Evolutionary conservation across 371 early-diverging fungal species (phyloP).

Genomic region (Rhizopus stolonifer): DNA sequence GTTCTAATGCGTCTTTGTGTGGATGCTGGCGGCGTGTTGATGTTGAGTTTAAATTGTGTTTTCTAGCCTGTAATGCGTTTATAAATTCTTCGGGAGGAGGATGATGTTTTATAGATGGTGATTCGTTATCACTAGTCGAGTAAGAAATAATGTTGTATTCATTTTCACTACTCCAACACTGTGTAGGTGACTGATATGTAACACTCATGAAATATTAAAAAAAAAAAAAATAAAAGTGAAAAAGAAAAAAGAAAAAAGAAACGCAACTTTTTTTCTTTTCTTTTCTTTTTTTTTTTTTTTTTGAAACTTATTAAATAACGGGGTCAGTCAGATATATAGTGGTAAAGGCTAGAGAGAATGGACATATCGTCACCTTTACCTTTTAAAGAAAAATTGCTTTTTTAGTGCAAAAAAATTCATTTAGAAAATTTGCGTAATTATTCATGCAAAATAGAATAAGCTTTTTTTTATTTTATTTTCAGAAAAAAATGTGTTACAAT

Average conservation of each 20-base stretch:
- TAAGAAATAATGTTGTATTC: neutral
- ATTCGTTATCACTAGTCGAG: slow-evolving; percentile 3
- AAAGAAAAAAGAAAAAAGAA: slow-evolving; percentile 5
- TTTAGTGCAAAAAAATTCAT: neutral
- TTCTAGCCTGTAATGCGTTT: slow-evolving; percentile 18
- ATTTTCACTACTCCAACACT: neutral
- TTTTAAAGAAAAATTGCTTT: neutral
- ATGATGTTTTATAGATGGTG: slow-evolving; percentile 1
- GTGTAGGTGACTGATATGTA: slow-evolving; percentile 25
- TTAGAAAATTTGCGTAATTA: too few relatives aligned
- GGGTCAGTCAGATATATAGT: neutral
- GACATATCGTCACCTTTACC: neutral
- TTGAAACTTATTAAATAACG: neutral
- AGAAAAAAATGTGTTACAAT: too few relatives aligned
- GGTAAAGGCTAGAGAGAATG: neutral
- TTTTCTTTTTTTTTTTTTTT: too few relatives aligned
- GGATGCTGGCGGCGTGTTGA: neutral
- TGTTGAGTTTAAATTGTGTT: neutral
- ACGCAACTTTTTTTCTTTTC: neutral
- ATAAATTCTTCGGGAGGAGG: slow-evolving; percentile 16
- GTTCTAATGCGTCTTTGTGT: slow-evolving; percentile 11
- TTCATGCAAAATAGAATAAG: too few relatives aligned
- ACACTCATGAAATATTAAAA: slow-evolving; percentile 33
- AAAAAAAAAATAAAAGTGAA: neutral
- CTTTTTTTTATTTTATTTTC: too few relatives aligned